Percentiles rank a stretch among this genome's conserved stretches.
These are phyloP conservation scores for Penicillium sp. DNA, from an alignment of 2,329 filamentous ascomycete species.

Conservation along the genomic window DNA sequence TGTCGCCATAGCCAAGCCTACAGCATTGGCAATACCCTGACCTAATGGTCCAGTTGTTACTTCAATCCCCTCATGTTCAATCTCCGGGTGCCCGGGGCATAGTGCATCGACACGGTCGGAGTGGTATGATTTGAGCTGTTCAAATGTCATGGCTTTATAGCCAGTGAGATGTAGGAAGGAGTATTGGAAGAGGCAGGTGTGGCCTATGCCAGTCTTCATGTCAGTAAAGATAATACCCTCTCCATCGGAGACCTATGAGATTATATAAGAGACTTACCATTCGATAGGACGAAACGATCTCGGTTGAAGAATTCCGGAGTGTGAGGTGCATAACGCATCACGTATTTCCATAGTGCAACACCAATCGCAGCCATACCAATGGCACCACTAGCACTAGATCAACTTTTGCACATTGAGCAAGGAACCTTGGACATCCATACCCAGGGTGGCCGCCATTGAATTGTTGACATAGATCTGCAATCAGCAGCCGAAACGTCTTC, in stretches of 20 bases:
- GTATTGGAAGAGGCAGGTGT: conserved; percentile 37
- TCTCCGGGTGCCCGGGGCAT: conserved; percentile 51
- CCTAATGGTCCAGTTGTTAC: conserved; percentile 61
- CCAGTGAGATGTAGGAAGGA: conserved; percentile 34
- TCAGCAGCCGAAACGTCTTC: conserved; percentile 60
- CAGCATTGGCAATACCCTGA: conserved; percentile 61
- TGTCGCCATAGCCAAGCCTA: conserved; percentile 58
- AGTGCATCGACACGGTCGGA: conserved; percentile 30
- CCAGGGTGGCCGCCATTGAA: conserved; percentile 69
- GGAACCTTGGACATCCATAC: conserved; percentile 34
- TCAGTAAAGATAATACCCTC: conserved; percentile 45
- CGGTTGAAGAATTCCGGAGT: conserved; percentile 45
- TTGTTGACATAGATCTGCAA: conserved; percentile 68
- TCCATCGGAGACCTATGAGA: not conserved
- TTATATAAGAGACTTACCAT: conserved; percentile 28
- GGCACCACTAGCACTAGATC: conserved; percentile 38
- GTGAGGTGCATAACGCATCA: conserved; percentile 44
- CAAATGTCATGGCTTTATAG: conserved; percentile 34
- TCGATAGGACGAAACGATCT: conserved; percentile 48
- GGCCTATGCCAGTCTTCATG: conserved; percentile 42
- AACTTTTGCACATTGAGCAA: not conserved
- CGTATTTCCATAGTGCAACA: conserved; percentile 45
- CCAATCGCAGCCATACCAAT: conserved; percentile 49
- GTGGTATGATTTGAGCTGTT: conserved; percentile 38
- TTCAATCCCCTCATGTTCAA: conserved; percentile 58